Base-by-base conservation (phyloP, 1,284 basidiomycete species). In the Ustilago crameri region DNA sequence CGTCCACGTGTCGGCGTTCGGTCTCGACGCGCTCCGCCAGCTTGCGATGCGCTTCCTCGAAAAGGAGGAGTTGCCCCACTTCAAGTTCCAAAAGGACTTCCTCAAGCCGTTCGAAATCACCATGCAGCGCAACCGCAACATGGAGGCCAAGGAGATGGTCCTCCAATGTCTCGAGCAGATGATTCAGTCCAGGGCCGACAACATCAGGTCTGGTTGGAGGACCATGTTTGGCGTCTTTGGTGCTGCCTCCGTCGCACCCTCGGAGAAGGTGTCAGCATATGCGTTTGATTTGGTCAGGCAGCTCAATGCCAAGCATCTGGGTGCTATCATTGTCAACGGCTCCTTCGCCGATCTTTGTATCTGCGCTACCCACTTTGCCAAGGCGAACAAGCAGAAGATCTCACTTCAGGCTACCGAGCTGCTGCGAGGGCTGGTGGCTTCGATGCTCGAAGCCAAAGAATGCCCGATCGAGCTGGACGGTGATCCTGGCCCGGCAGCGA, bases 21-120 rank as follows among this genome's bases (percentile, higher is more conserved):
- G 95, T 1, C 86, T 99, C 64, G 96, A 99, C 84, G 93, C 96
- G 5, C 87, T 99, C n/a, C 91, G 96, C 24, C 96, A 99, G 84
- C 86, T 99, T 38, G 95, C 96, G 3, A 97, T 96, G 93, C 90
- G 95, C 45, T 99, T 99, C 85, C 87, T 99, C 79, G 96, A 98
- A 85, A 98, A 98, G 85, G 95, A 98, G 83, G 96, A 99, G 84
- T 84, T 99, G 70, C 89, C 93, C 0, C 94, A 98, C 85, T 99
- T 98, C 88, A 94, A 95, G 82, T 99, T 99, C 85, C 96, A 99
- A 79, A 99, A 98, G 84, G 96, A 99, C 83, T 99, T 99, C 85
- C 85, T 99, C 56, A 92, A 93, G 82, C 96, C 96, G 1, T 99
- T 98, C 83, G 95, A 98, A 85, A 91, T 96, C 84, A 95, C 97